Percentiles rank a stretch among this genome's conserved stretches.
phyloP scores from a whole-genome alignment of 2,329 filamentous ascomycete species.

The Colletotrichum sp. region DNA sequence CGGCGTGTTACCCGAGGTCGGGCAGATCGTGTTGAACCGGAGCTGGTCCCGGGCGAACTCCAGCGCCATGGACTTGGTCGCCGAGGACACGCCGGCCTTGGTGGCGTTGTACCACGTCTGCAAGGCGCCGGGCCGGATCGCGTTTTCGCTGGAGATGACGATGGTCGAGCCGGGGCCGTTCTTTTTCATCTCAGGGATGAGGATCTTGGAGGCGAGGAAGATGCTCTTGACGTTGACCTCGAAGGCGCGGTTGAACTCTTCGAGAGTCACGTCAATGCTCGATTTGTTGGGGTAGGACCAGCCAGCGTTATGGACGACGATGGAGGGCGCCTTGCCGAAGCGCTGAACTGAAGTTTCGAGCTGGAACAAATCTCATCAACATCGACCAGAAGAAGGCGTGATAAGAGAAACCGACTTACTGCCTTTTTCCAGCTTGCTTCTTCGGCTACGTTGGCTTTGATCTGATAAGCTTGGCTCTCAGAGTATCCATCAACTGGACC shows the following conservation, averaged over 20 bases:
- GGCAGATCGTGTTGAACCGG: slow-evolving; percentile 5
- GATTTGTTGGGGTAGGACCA: not conserved
- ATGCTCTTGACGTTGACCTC: slow-evolving; percentile 16
- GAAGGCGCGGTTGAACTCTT: slow-evolving; percentile 3
- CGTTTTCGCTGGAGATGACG: slow-evolving; percentile 1
- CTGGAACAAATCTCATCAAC: not conserved
- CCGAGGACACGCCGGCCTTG: not conserved
- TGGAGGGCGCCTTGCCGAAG: not conserved
- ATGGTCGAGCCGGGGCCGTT: slow-evolving; percentile 4
- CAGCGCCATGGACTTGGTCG: slow-evolving; percentile 15
- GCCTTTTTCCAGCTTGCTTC: not conserved
- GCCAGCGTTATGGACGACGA: not conserved
- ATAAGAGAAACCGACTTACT: not conserved
- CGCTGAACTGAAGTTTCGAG: not conserved
- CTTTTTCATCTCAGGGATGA: slow-evolving; percentile 10
- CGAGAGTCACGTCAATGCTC: not conserved
- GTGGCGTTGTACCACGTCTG: slow-evolving; percentile 17
- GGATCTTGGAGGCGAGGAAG: slow-evolving; percentile 2
- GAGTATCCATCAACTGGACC: not conserved
- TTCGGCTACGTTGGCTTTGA: not conserved
- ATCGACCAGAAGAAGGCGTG: not conserved
- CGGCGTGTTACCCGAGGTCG: slow-evolving; percentile 5
- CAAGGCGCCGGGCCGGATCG: not conserved
- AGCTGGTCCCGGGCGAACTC: slow-evolving; percentile 10
- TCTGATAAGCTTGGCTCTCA: not conserved